phyloP scores from a whole-genome alignment of 2,329 filamentous ascomycete species.

The Sporothrix dimorphospora region DNA sequence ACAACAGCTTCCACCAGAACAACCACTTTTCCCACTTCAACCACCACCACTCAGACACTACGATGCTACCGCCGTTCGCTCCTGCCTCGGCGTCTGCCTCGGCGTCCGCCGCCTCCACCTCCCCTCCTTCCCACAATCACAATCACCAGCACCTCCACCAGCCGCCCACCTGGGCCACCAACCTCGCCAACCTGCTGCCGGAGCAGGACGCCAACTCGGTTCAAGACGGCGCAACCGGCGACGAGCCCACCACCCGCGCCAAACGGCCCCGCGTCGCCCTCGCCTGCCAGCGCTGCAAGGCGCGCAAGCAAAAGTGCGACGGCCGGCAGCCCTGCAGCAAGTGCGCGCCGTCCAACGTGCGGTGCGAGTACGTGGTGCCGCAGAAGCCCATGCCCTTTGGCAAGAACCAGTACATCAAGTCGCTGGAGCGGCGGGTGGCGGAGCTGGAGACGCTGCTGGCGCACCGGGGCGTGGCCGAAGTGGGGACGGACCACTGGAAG shows the following conservation, averaged over 20 bases:
- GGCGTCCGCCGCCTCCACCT: background rate
- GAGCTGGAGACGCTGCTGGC: slow-evolving; percentile 27
- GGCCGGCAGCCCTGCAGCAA: slow-evolving; percentile 22
- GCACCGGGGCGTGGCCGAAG: slow-evolving; percentile 21
- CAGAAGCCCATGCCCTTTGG: slow-evolving; percentile 21
- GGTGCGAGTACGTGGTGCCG: slow-evolving; percentile 20
- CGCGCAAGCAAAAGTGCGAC: slow-evolving; percentile 22
- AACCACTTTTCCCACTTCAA: background rate
- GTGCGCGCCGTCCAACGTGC: background rate
- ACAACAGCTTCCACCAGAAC: background rate
- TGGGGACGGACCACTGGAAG: slow-evolving; percentile 16
- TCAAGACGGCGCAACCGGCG: background rate
- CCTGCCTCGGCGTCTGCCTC: background rate
- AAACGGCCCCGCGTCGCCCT: slow-evolving; percentile 21
- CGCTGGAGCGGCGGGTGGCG: slow-evolving; percentile 24
- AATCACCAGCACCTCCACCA: background rate
- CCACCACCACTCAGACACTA: background rate
- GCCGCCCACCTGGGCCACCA: slow-evolving; percentile 4
- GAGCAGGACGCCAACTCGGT: background rate
- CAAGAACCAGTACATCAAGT: slow-evolving; percentile 26
- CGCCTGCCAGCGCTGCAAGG: slow-evolving; percentile 27
- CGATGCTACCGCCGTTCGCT: background rate
- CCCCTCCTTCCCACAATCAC: background rate
- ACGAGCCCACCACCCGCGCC: background rate
- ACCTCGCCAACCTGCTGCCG: background rate